Evolutionary conservation across 306 rosid species (phyloP).

Genomic region (Carpinus fangiana): DNA sequence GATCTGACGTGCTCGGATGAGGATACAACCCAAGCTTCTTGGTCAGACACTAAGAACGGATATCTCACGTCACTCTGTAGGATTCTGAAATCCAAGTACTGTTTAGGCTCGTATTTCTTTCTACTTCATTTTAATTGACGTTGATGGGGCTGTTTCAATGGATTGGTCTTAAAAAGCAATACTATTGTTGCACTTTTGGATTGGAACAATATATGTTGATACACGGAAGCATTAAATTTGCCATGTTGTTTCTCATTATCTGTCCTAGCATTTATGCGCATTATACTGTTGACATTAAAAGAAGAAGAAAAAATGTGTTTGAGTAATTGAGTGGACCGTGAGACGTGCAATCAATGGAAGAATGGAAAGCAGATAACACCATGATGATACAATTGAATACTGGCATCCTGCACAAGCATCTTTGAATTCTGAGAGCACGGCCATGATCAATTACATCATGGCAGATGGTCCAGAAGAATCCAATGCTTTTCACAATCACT

Average conservation of each 20-base stretch:
- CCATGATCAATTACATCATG: background rate
- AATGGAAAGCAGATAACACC: background rate
- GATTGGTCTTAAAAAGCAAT: background rate
- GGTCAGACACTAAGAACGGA: background rate
- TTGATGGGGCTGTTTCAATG: background rate
- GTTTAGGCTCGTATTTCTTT: background rate
- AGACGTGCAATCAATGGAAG: background rate
- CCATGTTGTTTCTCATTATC: background rate
- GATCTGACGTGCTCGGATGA: constrained; percentile 26
- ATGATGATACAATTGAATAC: background rate
- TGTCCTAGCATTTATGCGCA: background rate
- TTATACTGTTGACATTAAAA: background rate
- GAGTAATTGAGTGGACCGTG: background rate
- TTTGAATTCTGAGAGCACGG: background rate
- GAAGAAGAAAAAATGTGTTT: background rate
- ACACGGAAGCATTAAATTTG: background rate
- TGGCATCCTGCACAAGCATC: background rate
- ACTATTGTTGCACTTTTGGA: background rate
- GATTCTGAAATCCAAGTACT: too few relatives aligned
- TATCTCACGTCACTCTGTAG: background rate
- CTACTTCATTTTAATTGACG: background rate
- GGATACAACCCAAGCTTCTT: background rate
- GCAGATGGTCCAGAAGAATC: background rate
- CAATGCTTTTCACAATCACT: background rate
- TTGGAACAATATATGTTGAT: background rate